These are phyloP conservation scores for Hypoxylon perforatum DNA, from an alignment of 495 filamentous ascomycete genomes.

Conservation along the genomic window DNA sequence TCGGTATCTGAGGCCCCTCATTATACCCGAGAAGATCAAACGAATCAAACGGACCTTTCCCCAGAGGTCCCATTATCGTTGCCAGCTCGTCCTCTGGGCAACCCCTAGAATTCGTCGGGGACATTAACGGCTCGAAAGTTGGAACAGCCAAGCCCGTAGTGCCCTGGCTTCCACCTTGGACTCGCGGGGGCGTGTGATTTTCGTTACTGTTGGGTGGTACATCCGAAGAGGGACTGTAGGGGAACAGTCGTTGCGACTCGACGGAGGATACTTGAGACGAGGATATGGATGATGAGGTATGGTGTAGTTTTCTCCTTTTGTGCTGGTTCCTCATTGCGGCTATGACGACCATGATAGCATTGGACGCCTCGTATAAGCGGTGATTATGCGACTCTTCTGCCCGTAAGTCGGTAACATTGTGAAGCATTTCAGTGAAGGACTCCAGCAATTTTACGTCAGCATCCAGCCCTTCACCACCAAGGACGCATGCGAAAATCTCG, in stretches of 20 bases:
- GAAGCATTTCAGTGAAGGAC: conserved; percentile 26
- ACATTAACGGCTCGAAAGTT: conserved; percentile 19
- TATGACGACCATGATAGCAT: conserved; percentile 15
- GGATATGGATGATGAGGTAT: neutral
- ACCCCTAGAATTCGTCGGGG: conserved; percentile 19
- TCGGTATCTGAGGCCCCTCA: conserved; percentile 13
- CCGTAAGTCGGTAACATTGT: conserved; percentile 5
- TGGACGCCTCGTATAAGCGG: conserved; percentile 15
- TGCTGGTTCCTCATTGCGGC: conserved; percentile 3
- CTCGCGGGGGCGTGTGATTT: neutral
- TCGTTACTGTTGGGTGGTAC: neutral
- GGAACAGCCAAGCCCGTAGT: neutral
- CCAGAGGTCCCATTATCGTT: conserved; percentile 18
- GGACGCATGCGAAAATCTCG: conserved; percentile 10
- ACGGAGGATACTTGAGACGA: conserved; percentile 6
- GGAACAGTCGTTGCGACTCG: neutral
- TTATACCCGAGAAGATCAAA: conserved; percentile 25
- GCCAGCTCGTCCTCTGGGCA: conserved; percentile 17
- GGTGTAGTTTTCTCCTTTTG: conserved; percentile 22
- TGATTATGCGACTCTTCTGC: conserved; percentile 17
- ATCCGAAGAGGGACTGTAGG: conserved; percentile 8
- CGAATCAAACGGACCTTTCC: conserved; percentile 15
- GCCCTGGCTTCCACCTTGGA: neutral
- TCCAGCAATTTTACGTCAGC: conserved; percentile 18
- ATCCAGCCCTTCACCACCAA: conserved; percentile 8